A percentile compares a stretch with the other conserved stretches of the same genome.
Evolutionary conservation across 192 early-diverging fungal species (phyloP).

Genomic region (Coemansia sp.): DNA sequence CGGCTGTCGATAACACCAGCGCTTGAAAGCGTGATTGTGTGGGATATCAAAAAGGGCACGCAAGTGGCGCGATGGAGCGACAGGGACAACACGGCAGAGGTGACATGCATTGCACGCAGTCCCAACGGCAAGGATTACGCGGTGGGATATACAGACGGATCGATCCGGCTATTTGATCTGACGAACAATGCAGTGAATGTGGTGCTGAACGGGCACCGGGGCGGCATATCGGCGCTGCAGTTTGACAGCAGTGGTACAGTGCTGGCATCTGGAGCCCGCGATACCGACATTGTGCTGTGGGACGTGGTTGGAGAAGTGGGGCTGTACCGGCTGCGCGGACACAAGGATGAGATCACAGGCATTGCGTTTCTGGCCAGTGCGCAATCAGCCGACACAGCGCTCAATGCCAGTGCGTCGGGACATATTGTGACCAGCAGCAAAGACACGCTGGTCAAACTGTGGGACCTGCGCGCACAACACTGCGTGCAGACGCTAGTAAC

Average conservation of each 20-base stretch:
- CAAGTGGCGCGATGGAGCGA: conserved; percentile 77
- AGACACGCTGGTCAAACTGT: conserved; percentile 93
- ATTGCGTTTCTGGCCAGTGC: conserved; percentile 41
- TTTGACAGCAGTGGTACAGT: conserved; percentile 79
- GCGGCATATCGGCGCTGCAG: conserved; percentile 76
- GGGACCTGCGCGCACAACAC: conserved; percentile 91
- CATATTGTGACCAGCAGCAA: conserved; percentile 89
- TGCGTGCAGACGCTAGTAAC: conserved; percentile 92
- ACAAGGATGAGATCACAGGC: conserved; percentile 91
- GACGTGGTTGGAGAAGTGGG: conserved; percentile 90
- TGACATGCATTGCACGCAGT: conserved; percentile 75
- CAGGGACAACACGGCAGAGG: conserved; percentile 75
- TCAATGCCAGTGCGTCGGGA: conserved; percentile 56
- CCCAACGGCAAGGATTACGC: conserved; percentile 72
- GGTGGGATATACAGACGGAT: conserved; percentile 91
- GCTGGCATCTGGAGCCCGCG: conserved; percentile 86
- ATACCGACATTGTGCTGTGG: conserved; percentile 96
- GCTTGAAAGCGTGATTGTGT: conserved; percentile 78
- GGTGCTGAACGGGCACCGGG: conserved; percentile 89
- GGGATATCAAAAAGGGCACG: conserved; percentile 83
- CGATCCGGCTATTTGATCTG: conserved; percentile 85
- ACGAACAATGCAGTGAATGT: conserved; percentile 56
- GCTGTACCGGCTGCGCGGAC: conserved; percentile 83
- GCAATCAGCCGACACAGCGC: conserved; percentile 18
- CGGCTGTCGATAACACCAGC: conserved; percentile 76